Base-by-base conservation (phyloP, 2,329 filamentous ascomycete genomes). In the Canariomyces notabilis region DNA sequence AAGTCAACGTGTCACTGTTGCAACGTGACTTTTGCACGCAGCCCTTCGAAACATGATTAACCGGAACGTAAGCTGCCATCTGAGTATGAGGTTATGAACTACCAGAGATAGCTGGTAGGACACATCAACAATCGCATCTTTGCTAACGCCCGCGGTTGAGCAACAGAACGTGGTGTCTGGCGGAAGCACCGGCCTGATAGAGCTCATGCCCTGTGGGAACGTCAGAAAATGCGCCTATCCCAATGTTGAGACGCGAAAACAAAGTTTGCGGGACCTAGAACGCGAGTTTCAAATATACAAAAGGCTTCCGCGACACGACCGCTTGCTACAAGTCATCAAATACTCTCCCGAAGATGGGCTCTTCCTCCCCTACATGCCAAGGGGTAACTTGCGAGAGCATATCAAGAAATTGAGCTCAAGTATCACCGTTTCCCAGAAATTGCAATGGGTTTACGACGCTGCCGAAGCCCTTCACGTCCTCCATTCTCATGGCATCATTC, bases 401-500 rank as follows among this genome's bases (percentile, higher is more conserved):
- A 35, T 44, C 35, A 23, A 15, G 14, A 15, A 39, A n/a, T n/a
- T 36, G 12, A 33, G 21, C 33, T 15, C 37, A 11, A 18, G 16
- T 23, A 44, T 44, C 33, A 37, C 42, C 19, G 14, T 44, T 38
- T 8, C 35, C 19, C 18, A 44, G 35, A 35, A 36, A 21, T 36
- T 44, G 42, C 42, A 33, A 20, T 44, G 42, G 42, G 42, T 36
- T 14, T 44, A 29, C 11, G 42, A 44, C 34, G 42, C 29, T 19
- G 34, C 42, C 42, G 35, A 44, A 34, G n/a, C n/a, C n/a, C n/a
- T n/a, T n/a, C n/a, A n/a, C n/a, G n/a, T 45, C 31, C 31, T 45
- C 37, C 43, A 45, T 36, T 29, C 43, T 15, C 31, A 40, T 29
- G 31, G 37, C 5, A 31, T 45, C 31, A 40, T 40, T 9, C 43